A percentile compares a stretch with the other conserved stretches of the same genome.
Conservation (phyloP, 148 eudicot genomes). For the Camellia sinensis region DNA sequence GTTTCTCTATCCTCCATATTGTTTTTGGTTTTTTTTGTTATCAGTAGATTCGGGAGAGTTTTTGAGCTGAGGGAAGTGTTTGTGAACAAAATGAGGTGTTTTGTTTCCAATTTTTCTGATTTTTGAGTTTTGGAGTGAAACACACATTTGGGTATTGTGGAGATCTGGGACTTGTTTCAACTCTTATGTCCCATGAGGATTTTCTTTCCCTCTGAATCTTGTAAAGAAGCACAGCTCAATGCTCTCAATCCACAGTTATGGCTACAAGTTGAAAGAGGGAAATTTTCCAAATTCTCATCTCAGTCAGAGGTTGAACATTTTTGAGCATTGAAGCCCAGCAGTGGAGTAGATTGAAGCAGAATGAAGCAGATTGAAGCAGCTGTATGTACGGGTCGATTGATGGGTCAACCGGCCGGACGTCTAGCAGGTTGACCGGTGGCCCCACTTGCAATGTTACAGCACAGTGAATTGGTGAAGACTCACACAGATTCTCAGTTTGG, state of each 20-base stretch:
- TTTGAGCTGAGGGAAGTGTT: slow-evolving; percentile 20
- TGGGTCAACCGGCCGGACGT: no score
- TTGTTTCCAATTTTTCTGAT: slow-evolving; percentile 1
- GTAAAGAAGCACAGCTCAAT: slow-evolving; percentile 82
- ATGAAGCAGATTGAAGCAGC: no score
- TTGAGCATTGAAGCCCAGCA: no score
- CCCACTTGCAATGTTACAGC: no score
- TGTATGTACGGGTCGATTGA: no score
- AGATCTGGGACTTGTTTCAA: slow-evolving; percentile 81
- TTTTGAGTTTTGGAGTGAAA: slow-evolving; percentile 25
- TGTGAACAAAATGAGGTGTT: slow-evolving; percentile 4
- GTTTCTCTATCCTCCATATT: slow-evolving; percentile 5
- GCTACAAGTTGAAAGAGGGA: slow-evolving; percentile 97
- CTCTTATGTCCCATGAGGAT: slow-evolving; percentile 95
- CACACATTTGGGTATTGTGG: slow-evolving; percentile 65
- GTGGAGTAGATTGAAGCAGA: no score
- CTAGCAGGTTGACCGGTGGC: no score
- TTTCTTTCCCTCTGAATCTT: slow-evolving; percentile 74
- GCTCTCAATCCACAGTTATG: slow-evolving; percentile 89
- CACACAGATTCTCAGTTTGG: no score
- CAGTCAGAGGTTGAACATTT: no score
- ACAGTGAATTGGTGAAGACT: no score
- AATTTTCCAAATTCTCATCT: slow-evolving; percentile 57
- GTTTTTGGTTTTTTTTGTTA: slow-evolving; percentile 26
- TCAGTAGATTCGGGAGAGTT: slow-evolving; percentile 24